Conservation (phyloP, 2,329 filamentous ascomycete species). For the Venturia oleaginea region DNA sequence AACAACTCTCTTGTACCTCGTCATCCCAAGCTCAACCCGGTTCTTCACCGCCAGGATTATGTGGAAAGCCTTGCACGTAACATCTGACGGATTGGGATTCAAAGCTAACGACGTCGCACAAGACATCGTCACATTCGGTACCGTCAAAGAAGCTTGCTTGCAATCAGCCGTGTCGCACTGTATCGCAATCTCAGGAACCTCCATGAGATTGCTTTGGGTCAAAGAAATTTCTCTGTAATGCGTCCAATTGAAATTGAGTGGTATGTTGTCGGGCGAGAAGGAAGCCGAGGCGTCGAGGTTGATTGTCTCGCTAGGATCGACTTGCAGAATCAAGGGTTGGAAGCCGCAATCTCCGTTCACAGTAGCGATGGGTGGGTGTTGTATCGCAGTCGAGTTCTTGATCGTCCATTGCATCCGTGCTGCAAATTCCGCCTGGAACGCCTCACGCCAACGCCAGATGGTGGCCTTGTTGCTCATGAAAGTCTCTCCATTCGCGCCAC, state of each 20-base stretch:
- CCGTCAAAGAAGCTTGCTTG: neutral
- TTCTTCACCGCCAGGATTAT: slow-evolving; percentile 15
- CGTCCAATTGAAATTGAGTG: neutral
- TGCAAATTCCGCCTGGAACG: slow-evolving; percentile 36
- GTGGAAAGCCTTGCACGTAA: slow-evolving; percentile 18
- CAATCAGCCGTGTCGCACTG: neutral
- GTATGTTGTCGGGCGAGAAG: neutral
- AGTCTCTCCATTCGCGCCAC: slow-evolving; percentile 25
- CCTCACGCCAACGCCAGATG: slow-evolving; percentile 35
- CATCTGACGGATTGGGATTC: slow-evolving; percentile 17
- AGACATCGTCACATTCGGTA: neutral
- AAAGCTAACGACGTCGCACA: slow-evolving; percentile 19
- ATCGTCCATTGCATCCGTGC: slow-evolving; percentile 33
- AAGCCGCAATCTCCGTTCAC: neutral
- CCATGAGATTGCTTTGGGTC: slow-evolving; percentile 14
- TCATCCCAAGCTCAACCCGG: neutral
- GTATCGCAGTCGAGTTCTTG: slow-evolving; percentile 8
- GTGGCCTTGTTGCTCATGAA: slow-evolving; percentile 25
- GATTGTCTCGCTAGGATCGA: neutral
- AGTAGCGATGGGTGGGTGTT: slow-evolving; percentile 17
- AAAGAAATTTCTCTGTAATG: slow-evolving; percentile 3
- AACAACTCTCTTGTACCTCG: neutral
- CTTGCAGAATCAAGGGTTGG: neutral
- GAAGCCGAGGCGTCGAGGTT: neutral
- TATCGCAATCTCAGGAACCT: neutral